Percentiles rank a stretch among this genome's conserved stretches.
Evolutionary conservation across 1,284 basidiomycete species (phyloP).

Genomic region (Cutaneotrichosporon spelunceum): DNA sequence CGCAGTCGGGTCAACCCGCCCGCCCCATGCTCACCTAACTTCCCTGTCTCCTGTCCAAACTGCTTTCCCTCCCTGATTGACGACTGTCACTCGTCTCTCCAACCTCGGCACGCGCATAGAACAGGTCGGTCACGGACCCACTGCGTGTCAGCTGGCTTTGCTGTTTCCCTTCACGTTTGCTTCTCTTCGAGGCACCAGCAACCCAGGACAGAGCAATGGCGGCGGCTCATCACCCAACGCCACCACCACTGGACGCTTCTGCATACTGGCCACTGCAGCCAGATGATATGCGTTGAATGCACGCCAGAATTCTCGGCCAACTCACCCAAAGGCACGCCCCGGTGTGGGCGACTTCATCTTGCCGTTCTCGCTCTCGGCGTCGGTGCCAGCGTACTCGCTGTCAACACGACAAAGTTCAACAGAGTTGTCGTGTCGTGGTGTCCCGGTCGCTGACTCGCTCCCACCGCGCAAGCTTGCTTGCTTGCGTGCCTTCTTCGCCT

Average conservation of each 20-base stretch:
- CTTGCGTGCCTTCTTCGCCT: constrained; percentile 65
- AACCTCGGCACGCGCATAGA: constrained; percentile 36
- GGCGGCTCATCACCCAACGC: neutral
- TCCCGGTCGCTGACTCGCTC: constrained; percentile 31
- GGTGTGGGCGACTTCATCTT: constrained; percentile 39
- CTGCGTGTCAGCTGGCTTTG: constrained; percentile 20
- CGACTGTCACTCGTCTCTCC: constrained; percentile 9
- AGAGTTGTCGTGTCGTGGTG: constrained; percentile 28
- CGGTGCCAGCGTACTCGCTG: constrained; percentile 29
- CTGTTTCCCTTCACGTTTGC: neutral
- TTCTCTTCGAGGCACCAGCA: neutral
- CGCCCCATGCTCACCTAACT: neutral
- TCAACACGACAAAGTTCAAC: constrained; percentile 36
- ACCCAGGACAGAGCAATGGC: neutral
- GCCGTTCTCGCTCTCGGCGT: constrained; percentile 49
- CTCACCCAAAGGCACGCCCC: constrained; percentile 49
- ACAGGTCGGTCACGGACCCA: constrained; percentile 42
- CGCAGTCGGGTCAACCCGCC: neutral
- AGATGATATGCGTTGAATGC: neutral
- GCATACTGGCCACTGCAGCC: neutral
- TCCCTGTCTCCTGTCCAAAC: constrained; percentile 1
- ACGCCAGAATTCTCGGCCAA: constrained; percentile 2
- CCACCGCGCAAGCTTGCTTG: constrained; percentile 32
- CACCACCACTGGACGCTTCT: neutral
- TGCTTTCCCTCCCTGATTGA: constrained; percentile 1